Evolutionary conservation across 805 yeast species (phyloP).

Genomic region (Candida sonorensis): DNA sequence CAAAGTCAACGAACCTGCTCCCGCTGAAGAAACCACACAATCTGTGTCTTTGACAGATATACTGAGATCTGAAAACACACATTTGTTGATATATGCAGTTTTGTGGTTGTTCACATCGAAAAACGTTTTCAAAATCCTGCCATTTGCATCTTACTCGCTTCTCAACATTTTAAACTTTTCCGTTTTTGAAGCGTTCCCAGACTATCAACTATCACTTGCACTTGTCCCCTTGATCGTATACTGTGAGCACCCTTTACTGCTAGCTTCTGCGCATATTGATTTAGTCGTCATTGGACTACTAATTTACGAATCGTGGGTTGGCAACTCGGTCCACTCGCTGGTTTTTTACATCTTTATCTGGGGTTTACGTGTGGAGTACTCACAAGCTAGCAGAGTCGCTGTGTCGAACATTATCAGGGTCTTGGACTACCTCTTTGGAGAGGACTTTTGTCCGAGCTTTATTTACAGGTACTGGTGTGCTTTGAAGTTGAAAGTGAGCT

Average conservation of each 20-base stretch:
- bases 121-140: slow-evolving; percentile 30
- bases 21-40: slow-evolving; percentile 1
- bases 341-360: slow-evolving; percentile 30
- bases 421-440: slow-evolving; percentile 16
- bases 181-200: slow-evolving; percentile 28
- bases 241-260: slow-evolving; percentile 31
- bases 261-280: slow-evolving; percentile 33
- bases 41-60: slow-evolving; percentile 29
- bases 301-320: slow-evolving; percentile 20
- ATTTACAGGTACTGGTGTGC: slow-evolving; percentile 11
- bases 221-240: slow-evolving; percentile 31
- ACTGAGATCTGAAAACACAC: slow-evolving; percentile 35
- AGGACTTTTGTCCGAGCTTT: slow-evolving; percentile 6
- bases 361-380: slow-evolving; percentile 32
- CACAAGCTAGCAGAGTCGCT: slow-evolving; percentile 28
- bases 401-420: slow-evolving; percentile 17
- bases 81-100: slow-evolving; percentile 29
- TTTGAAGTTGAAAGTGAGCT: slow-evolving; percentile 11
- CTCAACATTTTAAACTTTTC: slow-evolving; percentile 30
- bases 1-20: no score
- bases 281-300: slow-evolving; percentile 26
- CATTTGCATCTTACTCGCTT: slow-evolving; percentile 35
- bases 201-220: slow-evolving; percentile 26
- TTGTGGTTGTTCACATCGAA: slow-evolving; percentile 31
- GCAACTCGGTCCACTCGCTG: slow-evolving; percentile 25